Evolutionary conservation across 345 rosid genomes (phyloP), one percentile per base, ranked within the genome.

Genomic region (Balakata baccata): DNA sequence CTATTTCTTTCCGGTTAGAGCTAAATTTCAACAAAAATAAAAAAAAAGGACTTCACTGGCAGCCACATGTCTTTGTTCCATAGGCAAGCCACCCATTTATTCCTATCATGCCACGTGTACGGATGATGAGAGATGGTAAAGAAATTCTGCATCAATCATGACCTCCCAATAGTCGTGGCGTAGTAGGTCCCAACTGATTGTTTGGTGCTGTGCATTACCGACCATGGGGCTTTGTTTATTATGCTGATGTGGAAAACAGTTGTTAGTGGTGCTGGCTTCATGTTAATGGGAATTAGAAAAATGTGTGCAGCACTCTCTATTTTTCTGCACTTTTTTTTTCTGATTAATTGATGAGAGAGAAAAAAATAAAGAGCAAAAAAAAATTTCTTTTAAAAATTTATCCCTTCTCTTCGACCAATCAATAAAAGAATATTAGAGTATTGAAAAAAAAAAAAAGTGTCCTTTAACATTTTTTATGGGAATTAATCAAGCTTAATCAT

Each of bases 161-260:
- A 75, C 84, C 79, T 82, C 14, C 86, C 72, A 62, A 68, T 37
- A 11, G 76, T 39, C 49, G 69, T 37, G 17, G 65, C 3, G 38
- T 47, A 20, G 46, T 37, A 43, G 79, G 86, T 72, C 52, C 74
- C 78, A 58, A 67, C 71, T 80, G 86, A 77, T 83, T 75, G 80
- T 56, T 22, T 25, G 75, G 46, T 57, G 69, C 70, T 62, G 45
- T 17, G 50, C 72, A 57, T 58, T 58, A 80, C 87, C 88, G 90
- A 83, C 93, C 85, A 75, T 64, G 25, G 54, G 86, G 62, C 78
- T 78, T 79, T 83, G 66, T 85, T 84, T 85, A 80, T 57, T 38
- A 16, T 62, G 51, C 10, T 64, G 83, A 82, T 34, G 83, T 78
- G 79, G 82, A 75, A 68, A 20, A 7, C 45, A 62, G 71, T 64